Percentiles rank a stretch among this genome's conserved stretches.
Conservation (phyloP, 208 protist species). For the Crithidia expoeki region DNA sequence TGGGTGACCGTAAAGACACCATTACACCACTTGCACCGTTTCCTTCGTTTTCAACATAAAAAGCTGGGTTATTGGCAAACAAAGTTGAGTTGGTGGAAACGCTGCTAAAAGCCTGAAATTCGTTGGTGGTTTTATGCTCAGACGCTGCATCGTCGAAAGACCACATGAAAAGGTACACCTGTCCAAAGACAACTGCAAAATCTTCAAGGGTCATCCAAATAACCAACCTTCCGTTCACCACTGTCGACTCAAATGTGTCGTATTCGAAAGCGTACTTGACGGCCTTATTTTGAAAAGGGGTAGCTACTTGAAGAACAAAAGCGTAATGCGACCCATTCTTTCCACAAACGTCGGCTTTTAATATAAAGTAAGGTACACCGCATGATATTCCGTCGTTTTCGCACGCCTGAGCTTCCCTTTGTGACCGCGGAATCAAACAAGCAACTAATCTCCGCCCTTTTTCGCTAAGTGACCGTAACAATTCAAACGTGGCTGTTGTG, state of each 20-base stretch:
- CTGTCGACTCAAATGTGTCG: slow-evolving; percentile 11
- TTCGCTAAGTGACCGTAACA: slow-evolving; percentile 23
- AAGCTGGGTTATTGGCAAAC: slow-evolving; percentile 62
- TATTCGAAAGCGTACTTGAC: slow-evolving; percentile 20
- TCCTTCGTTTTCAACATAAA: slow-evolving; percentile 56
- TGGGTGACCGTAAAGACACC: slow-evolving; percentile 32
- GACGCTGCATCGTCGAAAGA: slow-evolving; percentile 52
- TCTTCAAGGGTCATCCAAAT: slow-evolving; percentile 71
- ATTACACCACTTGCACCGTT: slow-evolving; percentile 36
- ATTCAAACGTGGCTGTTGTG: slow-evolving; percentile 19
- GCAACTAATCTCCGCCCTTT: slow-evolving; percentile 23
- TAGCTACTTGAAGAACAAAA: slow-evolving; percentile 27
- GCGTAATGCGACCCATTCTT: slow-evolving; percentile 34
- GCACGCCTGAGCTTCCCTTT: slow-evolving; percentile 18
- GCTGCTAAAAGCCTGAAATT: slow-evolving; percentile 23
- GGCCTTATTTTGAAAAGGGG: slow-evolving; percentile 7
- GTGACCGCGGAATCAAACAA: slow-evolving; percentile 13
- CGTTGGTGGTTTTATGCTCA: slow-evolving; percentile 36
- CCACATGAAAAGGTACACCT: slow-evolving; percentile 55
- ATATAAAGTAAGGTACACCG: slow-evolving; percentile 21
- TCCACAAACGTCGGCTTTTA: slow-evolving; percentile 29
- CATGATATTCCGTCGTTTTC: slow-evolving; percentile 29
- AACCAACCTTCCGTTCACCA: slow-evolving; percentile 38
- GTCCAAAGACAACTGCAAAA: slow-evolving; percentile 56
- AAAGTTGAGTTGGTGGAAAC: slow-evolving; percentile 27